Base-by-base conservation (phyloP, 805 yeast genomes). In the Starmera amethionina region DNA sequence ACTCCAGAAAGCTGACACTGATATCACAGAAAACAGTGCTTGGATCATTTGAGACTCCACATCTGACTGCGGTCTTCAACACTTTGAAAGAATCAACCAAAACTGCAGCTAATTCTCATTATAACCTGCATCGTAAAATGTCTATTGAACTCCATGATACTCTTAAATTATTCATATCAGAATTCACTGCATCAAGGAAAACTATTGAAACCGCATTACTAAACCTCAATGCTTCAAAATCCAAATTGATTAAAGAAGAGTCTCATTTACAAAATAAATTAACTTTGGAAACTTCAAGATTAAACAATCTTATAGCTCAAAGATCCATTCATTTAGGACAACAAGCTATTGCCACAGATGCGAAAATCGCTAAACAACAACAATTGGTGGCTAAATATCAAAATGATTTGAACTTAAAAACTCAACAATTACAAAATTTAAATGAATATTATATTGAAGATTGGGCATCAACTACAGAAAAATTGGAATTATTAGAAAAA, bases 311-410 rank as follows among this genome's bases (percentile, higher is more conserved):
- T 41, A 64, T 70, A 35, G 78, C 88, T 6, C 75, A 78, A 48
- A 75, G 75, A 47, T 77, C 77, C 42, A 65, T 87, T 18, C 68
- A 86, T 27, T 75, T 84, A 66, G 93, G 89, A 16, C 74, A 73
- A 46, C 95, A 86, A 53, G 70, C 79, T 28, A 82, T 79, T 42
- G 73, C 69, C 45, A 71, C 79, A 43, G 63, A 64, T 34, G 27
- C 9, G 3, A 82, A 77, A 54, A 67, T 79, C 35, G 69, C 67
- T 36, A 73, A 71, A 46, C 62, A 73, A 6, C 70, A 66, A 42
- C 59, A 64, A 19, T 49, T 70, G 11, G 70, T 64, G 59, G 54
- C 55, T 22, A 56, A 49, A 30, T 61, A 59, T 40, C 72, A 75
- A 43, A 62, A 75, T 4, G 79, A 78, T 37, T 86, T 82, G 54